Percentiles rank a stretch among this genome's conserved stretches.
phyloP scores from a whole-genome alignment of 2,329 filamentous ascomycete genomes.

The Stemphylium lycopersici region DNA sequence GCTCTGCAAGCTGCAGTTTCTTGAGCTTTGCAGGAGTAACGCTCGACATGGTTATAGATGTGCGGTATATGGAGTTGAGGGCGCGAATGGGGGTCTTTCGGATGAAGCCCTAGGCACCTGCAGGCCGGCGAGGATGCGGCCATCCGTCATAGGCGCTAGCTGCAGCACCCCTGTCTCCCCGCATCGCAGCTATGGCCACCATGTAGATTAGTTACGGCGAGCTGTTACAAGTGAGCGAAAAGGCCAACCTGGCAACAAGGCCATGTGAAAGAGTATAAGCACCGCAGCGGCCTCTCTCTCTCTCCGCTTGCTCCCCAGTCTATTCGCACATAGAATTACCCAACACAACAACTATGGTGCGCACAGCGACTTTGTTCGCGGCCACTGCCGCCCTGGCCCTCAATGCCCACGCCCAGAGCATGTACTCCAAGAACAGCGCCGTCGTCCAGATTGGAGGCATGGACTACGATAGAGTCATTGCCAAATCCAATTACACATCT shows the following conservation, averaged over 20 bases:
- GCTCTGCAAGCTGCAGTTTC: conserved; percentile 81
- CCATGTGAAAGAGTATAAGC: conserved; percentile 21
- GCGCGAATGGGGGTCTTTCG: background rate
- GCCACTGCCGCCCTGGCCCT: conserved; percentile 69
- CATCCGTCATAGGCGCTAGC: conserved; percentile 18
- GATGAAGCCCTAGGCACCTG: conserved; percentile 3
- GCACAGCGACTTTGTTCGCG: conserved; percentile 52
- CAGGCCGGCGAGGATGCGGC: conserved; percentile 10
- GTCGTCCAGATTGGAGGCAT: conserved; percentile 82
- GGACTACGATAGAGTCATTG: conserved; percentile 81
- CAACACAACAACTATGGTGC: conserved; percentile 40
- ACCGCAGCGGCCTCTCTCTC: conserved; percentile 10
- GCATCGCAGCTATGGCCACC: conserved; percentile 16
- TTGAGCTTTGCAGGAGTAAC: conserved; percentile 75
- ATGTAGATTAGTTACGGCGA: conserved; percentile 6
- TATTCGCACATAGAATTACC: conserved; percentile 2
- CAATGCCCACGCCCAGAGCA: conserved; percentile 68
- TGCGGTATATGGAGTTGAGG: background rate
- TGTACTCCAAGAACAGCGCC: conserved; percentile 86
- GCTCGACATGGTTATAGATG: conserved; percentile 66
- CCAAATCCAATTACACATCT: conserved; percentile 88
- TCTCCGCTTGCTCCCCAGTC: conserved; percentile 9
- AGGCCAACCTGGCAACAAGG: conserved; percentile 21
- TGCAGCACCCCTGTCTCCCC: conserved; percentile 12
- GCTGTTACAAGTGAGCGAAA: conserved; percentile 13